Evolutionary conservation across 2,329 filamentous ascomycete species (phyloP), one percentile per base, ranked within the genome.

Genomic region (Coniochaeta sp.): DNA sequence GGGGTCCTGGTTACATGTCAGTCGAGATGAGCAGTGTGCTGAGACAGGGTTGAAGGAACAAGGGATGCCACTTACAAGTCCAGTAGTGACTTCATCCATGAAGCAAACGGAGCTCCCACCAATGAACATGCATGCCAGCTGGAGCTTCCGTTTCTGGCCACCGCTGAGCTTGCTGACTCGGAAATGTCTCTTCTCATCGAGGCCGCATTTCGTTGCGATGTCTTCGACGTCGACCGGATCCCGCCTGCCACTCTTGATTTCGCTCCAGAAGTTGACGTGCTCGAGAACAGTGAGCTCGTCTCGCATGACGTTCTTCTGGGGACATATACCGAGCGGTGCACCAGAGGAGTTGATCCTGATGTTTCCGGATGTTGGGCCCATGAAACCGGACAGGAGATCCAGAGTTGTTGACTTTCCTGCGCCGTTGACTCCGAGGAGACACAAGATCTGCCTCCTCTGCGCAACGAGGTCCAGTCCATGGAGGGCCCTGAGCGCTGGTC

Each of bases 341-440:
- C 65, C 59, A 16, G 72, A 69, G 1, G 76, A 74, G 51, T 81
- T 75, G 50, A 88, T 75, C 22, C 74, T 69, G 47, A 88, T 82
- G 1, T 73, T 71, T 1, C 85, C 85, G 13, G 71, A 73, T 0
- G 81, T 83, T 5, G 84, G 77, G 9, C 72, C 76, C 48, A 79
- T 79, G 8, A 87, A 72, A 0, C 86, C 85, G 13, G 84, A 78
- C 48, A 89, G 80, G 55, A 83, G 79, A 50, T 87, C 82, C 8
- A 89, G 69, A 0, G 83, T 86, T 0, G 86, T 89, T 1, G 80
- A 85, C 61, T 89, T 89, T 13, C 86, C 86, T 46, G 78, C 83
- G 6, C 85, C 85, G 60, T 89, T 89, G 1, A 83, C 82, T 13
- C 85, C 86, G 0, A 89, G 72, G 0, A 89, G 69, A 4, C 85